phyloP scores from a whole-genome alignment of 2,329 filamentous ascomycete genomes.

The Dryadomyces quercus-mongolicae region DNA sequence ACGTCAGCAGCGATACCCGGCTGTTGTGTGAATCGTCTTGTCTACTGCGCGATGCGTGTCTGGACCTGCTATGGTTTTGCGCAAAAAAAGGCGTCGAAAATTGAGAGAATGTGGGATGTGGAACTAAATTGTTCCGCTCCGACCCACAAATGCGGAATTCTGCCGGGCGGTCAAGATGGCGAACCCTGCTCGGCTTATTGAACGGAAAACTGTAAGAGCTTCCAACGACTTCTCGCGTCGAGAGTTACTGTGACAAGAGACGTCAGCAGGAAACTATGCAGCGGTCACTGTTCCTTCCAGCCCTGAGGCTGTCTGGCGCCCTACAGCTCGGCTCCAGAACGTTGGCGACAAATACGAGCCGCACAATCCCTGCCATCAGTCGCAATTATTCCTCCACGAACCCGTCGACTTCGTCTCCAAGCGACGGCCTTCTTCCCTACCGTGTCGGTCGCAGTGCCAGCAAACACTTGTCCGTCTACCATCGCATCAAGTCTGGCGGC shows the following conservation, averaged over 20 bases:
- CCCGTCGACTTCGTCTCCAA: neutral
- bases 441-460: constrained; percentile 59
- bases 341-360: no score
- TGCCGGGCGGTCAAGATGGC: constrained; percentile 11
- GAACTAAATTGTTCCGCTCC: constrained; percentile 6
- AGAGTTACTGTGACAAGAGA: no score
- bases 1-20: neutral
- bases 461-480: constrained; percentile 67
- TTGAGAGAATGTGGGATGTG: constrained; percentile 9
- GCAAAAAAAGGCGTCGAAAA: constrained; percentile 7
- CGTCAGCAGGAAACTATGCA: no score
- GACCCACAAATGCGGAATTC: constrained; percentile 3
- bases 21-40: neutral
- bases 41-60: neutral
- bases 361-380: no score
- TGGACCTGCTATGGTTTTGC: neutral
- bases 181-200: no score
- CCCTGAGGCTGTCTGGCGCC: no score
- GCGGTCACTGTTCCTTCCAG: no score
- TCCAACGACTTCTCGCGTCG: no score
- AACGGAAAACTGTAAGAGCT: no score
- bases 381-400: neutral
- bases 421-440: constrained; percentile 32
- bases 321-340: no score
- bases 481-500: constrained; percentile 59